A percentile compares a stretch with the other conserved stretches of the same genome.
phyloP scores from a whole-genome alignment of 106 monocot species.

The Vanilla planifolia region DNA sequence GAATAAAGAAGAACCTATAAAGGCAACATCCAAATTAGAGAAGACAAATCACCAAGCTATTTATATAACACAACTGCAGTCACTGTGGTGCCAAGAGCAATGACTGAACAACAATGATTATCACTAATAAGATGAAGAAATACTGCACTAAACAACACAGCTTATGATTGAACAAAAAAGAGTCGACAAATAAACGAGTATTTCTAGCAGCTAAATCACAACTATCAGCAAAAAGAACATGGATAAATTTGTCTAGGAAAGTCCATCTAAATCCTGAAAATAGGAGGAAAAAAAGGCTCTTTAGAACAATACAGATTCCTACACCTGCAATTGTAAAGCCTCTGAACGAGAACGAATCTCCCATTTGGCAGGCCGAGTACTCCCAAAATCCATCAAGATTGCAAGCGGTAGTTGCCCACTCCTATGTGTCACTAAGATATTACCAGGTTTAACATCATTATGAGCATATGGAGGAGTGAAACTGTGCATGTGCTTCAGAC shows the following conservation, averaged over 20 bases:
- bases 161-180: too few species aligned
- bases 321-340: slow-evolving; percentile 86
- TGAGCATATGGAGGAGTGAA: slow-evolving; percentile 98
- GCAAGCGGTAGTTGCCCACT: slow-evolving; percentile 78
- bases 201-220: too few species aligned
- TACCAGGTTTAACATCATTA: slow-evolving; percentile 99
- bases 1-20: too few species aligned
- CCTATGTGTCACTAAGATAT: slow-evolving; percentile 73
- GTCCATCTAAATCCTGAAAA: neutral
- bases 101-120: too few species aligned
- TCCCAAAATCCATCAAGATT: slow-evolving; percentile 98
- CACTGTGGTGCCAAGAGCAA: too few species aligned
- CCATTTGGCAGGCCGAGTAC: slow-evolving; percentile 70
- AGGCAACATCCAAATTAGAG: too few species aligned
- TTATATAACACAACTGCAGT: too few species aligned
- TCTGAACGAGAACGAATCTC: slow-evolving; percentile 80
- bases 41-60: too few species aligned
- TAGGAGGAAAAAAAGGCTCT: neutral
- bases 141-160: too few species aligned
- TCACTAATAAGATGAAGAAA: too few species aligned
- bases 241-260: neutral
- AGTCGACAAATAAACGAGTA: too few species aligned
- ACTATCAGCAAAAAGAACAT: neutral
- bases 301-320: neutral
- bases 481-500: slow-evolving; percentile 93